Base-by-base conservation (phyloP, 2,329 filamentous ascomycete genomes). In the Onygenales sp. region DNA sequence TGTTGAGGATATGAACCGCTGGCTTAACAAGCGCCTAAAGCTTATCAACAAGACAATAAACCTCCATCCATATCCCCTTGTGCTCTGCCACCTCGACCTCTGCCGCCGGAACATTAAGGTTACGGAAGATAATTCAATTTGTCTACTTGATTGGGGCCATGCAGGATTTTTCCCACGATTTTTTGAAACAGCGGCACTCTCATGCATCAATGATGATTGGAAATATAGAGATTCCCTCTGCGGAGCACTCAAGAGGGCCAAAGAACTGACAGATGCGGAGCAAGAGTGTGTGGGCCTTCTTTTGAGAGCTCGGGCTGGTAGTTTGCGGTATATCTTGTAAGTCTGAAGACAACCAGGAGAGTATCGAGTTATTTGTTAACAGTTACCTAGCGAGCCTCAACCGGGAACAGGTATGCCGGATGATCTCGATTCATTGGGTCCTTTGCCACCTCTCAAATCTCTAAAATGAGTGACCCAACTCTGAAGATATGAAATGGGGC, bases 71-170 rank as follows among this genome's bases (percentile, higher is more conserved):
- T 58, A 58, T 52, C 58, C 60, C 21, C 61, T 65, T 45, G 58
- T 63, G 42, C 53, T 64, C 14, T 63, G 58, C 44, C 60, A 65
- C 51, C 54, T 62, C 46, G 63, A 65, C 49, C 52, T 64, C 6
- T 57, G 55, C 52, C 61, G 58, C 33, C 56, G 59, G 14, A 65
- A 63, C 42, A 61, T 64, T 33, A 62, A 63, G n/a, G 52, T 63
- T 14, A 54, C 52, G 45, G 57, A 60, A 39, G 59, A 63, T 27
- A 48, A 55, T 37, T 57, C 39, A 14, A 56, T 63, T 8, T 61
- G 56, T 56, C 57, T 65, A 32, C 43, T 63, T 34, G 59, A 65
- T 40, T 64, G 61, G 62, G 60, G 49, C 6, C 56, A 56, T 54
- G 57, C 61, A 27, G 59, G 58, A 11, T 54, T 65, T 46, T 63